Evolutionary conservation across 495 filamentous ascomycete genomes (phyloP), one percentile per base, ranked within the genome.

Genomic region (Mycothermus thermophilus): DNA sequence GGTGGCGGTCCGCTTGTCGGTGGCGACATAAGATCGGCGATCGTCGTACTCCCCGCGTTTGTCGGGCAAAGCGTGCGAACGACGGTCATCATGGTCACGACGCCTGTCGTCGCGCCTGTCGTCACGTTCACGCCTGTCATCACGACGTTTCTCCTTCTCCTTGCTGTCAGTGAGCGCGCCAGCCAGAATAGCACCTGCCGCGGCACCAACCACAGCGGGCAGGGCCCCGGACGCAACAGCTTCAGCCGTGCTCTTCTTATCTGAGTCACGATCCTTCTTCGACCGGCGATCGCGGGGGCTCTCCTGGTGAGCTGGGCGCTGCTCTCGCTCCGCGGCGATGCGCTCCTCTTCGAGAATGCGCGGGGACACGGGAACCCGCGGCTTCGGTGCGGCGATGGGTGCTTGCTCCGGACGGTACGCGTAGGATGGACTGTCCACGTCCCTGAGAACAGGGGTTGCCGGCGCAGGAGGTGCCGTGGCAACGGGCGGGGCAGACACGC

Each of bases 171-270:
- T 20, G 3, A 26, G 15, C 19, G 20, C 17, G 1, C 29, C 37
- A 40, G 67, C 52, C 26, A 64, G 55, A 19, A 64, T 68, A n/a
- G 60, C 61, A 24, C 63, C 60, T 14, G 62, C 66, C 40, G 62
- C 59, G 14, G 55, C 60, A 54, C 30, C 42, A 19, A 34, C 32
- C 15, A 25, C 42, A 34, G 42, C 42, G 1, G 36, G 36, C 9
- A 44, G 20, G 5, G 36, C 41, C 0, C 21, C 36, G 2, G 36
- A 30, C 3, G 16, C 34, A 5, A 32, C 38, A 19, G 38, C 20
- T 7, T 42, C 48, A 2, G 32, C 33, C 1, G 32, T 27, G 19
- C 42, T 46, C 21, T 29, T 35, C 8, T 39, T 31, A 11, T 52
- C 49, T 0, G 23, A 11, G 8, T 43, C 42, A 8, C 33, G 36